Evolutionary conservation across 2,329 filamentous ascomycete genomes (phyloP).

Genomic region (Alternaria arborescens): DNA sequence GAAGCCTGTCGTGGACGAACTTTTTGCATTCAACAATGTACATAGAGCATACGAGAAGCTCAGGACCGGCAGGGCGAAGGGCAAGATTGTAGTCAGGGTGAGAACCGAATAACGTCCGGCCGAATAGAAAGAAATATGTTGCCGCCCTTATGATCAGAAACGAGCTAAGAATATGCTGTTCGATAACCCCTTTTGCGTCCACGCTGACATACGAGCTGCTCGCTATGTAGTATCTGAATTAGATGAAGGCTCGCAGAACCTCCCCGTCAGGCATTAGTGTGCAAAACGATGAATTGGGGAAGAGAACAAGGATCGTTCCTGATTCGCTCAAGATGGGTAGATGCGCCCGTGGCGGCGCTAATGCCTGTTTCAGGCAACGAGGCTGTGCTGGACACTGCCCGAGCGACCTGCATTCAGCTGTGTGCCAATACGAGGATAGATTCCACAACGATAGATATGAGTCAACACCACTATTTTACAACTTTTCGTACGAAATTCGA

Average conservation of each 20-base stretch:
- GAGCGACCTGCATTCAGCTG: background rate
- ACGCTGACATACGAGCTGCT: background rate
- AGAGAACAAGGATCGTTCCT: background rate
- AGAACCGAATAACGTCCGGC: background rate
- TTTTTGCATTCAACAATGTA: conserved; percentile 62
- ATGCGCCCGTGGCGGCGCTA: conserved; percentile 1
- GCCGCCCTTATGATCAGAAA: background rate
- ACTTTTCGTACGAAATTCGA: no score
- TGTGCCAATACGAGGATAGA: background rate
- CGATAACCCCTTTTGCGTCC: background rate
- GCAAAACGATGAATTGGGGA: background rate
- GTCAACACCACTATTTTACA: background rate
- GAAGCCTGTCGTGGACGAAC: conserved; percentile 63
- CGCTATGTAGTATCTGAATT: background rate
- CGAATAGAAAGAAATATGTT: background rate
- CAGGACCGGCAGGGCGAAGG: conserved; percentile 62
- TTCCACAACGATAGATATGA: background rate
- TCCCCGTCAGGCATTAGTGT: background rate
- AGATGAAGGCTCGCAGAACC: background rate
- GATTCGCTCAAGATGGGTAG: background rate
- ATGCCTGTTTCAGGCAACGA: background rate
- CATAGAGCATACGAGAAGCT: conserved; percentile 65
- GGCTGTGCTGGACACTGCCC: background rate
- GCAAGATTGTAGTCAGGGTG: conserved; percentile 62
- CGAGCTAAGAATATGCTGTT: background rate